Evolutionary conservation across 164 flowering plant genomes (phyloP).

Genomic region (Berberis vulgaris): DNA sequence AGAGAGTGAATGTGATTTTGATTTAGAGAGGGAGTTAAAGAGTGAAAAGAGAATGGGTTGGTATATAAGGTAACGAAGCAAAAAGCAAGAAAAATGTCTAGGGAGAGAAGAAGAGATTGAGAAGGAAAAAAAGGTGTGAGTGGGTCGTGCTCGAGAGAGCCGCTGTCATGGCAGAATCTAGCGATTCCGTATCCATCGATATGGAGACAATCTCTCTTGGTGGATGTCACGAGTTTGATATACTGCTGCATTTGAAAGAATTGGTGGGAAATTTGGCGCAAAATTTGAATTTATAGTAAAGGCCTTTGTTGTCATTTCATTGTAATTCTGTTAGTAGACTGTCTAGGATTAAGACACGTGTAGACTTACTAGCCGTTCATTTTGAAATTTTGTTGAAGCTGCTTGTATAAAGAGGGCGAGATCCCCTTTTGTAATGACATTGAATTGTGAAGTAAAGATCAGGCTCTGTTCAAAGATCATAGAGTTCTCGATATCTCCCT

Average conservation of each 20-base stretch:
- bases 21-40: slow-evolving; percentile 6
- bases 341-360: no score
- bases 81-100: slow-evolving; percentile 1
- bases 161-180: slow-evolving; percentile 47
- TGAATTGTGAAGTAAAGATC: no score
- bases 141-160: slow-evolving; percentile 8
- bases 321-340: no score
- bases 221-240: slow-evolving; percentile 46
- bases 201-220: slow-evolving; percentile 72
- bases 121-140: slow-evolving; percentile 3
- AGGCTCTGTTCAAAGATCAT: no score
- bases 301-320: no score
- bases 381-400: no score
- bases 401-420: no score
- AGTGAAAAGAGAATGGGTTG: slow-evolving; percentile 13
- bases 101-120: slow-evolving; percentile 5
- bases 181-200: slow-evolving; percentile 54
- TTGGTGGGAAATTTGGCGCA: no score
- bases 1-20: slow-evolving; percentile 4
- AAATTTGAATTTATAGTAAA: no score
- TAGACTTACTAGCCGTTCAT: no score
- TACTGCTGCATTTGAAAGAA: background rate
- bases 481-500: no score
- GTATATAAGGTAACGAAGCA: slow-evolving; percentile 18
- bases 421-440: no score